Evolutionary conservation across 805 yeast genomes (phyloP).

Genomic region (Lipomyces spencermartinsiae): DNA sequence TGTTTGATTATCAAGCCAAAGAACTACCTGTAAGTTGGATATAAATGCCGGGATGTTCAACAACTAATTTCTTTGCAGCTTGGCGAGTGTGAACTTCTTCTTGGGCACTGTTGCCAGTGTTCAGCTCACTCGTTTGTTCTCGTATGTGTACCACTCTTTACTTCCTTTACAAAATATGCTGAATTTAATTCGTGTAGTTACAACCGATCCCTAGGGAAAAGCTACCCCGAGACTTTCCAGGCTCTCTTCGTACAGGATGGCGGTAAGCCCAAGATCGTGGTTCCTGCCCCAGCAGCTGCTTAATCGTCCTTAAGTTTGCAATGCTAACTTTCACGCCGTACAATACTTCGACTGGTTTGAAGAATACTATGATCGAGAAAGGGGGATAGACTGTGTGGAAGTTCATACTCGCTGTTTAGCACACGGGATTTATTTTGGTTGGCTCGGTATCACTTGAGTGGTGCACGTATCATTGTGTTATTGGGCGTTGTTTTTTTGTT

Average conservation of each 20-base stretch:
- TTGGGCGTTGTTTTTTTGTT: background rate
- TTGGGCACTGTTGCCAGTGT: constrained; percentile 86
- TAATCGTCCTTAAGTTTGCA: background rate
- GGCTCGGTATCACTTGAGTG: background rate
- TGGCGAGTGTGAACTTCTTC: constrained; percentile 95
- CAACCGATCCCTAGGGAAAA: constrained; percentile 31
- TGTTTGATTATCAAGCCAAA: constrained; percentile 90
- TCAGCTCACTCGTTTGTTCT: constrained; percentile 72
- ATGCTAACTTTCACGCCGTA: background rate
- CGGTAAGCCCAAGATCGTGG: constrained; percentile 14
- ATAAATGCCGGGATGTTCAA: background rate
- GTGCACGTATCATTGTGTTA: background rate
- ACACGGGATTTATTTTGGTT: background rate
- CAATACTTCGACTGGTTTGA: constrained; percentile 1
- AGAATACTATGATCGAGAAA: background rate
- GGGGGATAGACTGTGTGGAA: background rate
- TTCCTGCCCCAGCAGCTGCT: constrained; percentile 17
- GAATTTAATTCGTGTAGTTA: constrained; percentile 4
- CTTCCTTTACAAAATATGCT: background rate
- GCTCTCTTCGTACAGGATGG: constrained; percentile 24
- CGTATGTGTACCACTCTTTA: constrained; percentile 8
- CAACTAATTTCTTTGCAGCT: constrained; percentile 34
- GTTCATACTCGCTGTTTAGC: background rate
- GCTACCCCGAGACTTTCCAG: constrained; percentile 35
- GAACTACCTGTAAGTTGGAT: constrained; percentile 58